Conservation (phyloP, 768 basidiomycete species). For the Psilocybe cyanescens region DNA sequence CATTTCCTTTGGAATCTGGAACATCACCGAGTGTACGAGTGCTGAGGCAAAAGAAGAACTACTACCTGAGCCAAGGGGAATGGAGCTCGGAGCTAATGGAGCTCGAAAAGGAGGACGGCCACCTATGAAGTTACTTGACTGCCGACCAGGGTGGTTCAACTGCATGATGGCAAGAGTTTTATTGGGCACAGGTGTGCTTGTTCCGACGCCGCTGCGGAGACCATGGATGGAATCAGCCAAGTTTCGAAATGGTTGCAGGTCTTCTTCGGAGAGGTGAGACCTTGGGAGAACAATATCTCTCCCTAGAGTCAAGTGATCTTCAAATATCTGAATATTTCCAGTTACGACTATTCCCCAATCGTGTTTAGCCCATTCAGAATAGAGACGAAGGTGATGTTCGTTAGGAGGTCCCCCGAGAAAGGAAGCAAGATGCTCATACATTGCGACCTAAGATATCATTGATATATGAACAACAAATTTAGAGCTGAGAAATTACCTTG, state of each 20-base stretch:
- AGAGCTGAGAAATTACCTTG: constrained; percentile 43
- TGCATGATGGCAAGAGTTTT: constrained; percentile 74
- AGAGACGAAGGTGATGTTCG: constrained; percentile 61
- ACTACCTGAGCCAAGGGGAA: constrained; percentile 44
- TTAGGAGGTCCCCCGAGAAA: constrained; percentile 78
- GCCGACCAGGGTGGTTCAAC: constrained; percentile 81
- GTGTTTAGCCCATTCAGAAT: constrained; percentile 73
- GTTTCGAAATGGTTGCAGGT: constrained; percentile 50
- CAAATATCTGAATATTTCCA: constrained; percentile 78
- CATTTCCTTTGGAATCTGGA: constrained; percentile 70
- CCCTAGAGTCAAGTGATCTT: constrained; percentile 68
- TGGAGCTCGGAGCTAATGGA: constrained; percentile 74
- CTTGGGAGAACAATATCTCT: constrained; percentile 69
- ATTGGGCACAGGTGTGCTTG: constrained; percentile 4
- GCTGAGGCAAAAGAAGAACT: constrained; percentile 32
- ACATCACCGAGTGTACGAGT: constrained; percentile 51
- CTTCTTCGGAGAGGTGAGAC: constrained; percentile 27
- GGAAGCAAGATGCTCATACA: constrained; percentile 83
- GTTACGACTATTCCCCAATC: constrained; percentile 91
- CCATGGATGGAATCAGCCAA: constrained; percentile 58
- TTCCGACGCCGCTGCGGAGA: background rate
- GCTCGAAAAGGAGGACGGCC: constrained; percentile 62
- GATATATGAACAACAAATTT: background rate
- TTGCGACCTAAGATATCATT: constrained; percentile 62
- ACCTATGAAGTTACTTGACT: constrained; percentile 75